These are phyloP conservation scores for Neurospora crassa DNA, from an alignment of 2,329 filamentous ascomycete species.

Conservation along the genomic window DNA sequence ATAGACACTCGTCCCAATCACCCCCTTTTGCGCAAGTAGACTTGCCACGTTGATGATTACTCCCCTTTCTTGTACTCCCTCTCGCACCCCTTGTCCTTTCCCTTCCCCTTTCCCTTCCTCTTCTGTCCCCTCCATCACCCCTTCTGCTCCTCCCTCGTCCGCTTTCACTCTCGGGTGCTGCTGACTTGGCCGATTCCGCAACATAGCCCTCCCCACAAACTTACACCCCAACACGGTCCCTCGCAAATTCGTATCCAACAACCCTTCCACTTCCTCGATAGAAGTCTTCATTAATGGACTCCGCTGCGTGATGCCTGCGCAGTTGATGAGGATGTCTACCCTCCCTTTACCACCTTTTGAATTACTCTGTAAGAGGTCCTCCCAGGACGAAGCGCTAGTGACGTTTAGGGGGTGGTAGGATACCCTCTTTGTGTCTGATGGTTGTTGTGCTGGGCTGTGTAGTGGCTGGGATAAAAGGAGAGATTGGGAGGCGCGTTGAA, in stretches of 20 bases:
- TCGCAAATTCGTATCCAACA: conserved; percentile 62
- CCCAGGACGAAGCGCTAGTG: neutral
- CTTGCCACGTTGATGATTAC: conserved; percentile 79
- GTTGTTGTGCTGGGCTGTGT: neutral
- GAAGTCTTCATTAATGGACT: conserved; percentile 47
- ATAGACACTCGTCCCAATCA: conserved; percentile 62
- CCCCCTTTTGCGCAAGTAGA: conserved; percentile 60
- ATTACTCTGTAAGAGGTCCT: too few relatives aligned
- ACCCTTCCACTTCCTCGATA: conserved; percentile 38
- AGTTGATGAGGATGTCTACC: conserved; percentile 61
- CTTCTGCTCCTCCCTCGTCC: too few relatives aligned
- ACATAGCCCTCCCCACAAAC: conserved; percentile 38
- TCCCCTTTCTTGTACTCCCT: conserved; percentile 21
- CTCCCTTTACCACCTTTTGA: too few relatives aligned
- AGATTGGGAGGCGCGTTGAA: neutral
- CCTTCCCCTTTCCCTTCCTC: conserved; percentile 7
- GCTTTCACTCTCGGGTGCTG: too few relatives aligned
- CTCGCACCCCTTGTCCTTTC: neutral
- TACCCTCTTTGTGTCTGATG: neutral
- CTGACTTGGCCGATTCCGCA: too few relatives aligned
- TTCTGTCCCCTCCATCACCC: too few relatives aligned
- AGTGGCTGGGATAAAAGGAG: neutral
- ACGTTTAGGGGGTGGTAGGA: neutral
- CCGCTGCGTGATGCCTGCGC: conserved; percentile 63
- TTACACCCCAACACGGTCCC: conserved; percentile 55